Conservation (phyloP, 768 basidiomycete species). For the Zangia roseola region DNA sequence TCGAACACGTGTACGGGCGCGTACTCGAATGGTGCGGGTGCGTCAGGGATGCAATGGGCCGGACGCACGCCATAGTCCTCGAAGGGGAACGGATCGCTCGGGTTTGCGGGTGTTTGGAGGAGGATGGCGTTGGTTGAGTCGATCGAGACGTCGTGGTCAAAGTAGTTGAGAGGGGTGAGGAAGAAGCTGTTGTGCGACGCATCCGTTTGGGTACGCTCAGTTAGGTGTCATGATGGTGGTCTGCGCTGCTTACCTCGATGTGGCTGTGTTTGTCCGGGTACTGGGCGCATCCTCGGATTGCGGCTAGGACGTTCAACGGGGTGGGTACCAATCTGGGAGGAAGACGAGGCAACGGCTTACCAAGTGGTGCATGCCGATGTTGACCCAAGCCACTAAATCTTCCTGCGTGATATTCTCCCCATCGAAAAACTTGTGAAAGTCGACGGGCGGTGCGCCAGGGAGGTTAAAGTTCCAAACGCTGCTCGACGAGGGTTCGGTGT, state of each 20-base stretch:
- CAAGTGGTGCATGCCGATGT: conserved; percentile 66
- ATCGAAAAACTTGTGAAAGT: conserved; percentile 64
- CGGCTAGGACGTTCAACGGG: conserved; percentile 34
- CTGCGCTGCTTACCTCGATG: conserved; percentile 44
- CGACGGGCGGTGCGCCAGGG: conserved; percentile 52
- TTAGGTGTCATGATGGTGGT: too few relatives aligned
- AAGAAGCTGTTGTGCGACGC: conserved; percentile 42
- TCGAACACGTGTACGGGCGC: conserved; percentile 33
- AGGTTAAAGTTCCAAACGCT: conserved; percentile 64
- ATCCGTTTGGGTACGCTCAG: too few relatives aligned
- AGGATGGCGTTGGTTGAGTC: conserved; percentile 55
- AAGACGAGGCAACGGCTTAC: conserved; percentile 24
- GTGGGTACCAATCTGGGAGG: background rate
- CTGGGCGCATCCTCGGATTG: conserved; percentile 65
- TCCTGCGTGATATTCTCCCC: conserved; percentile 62
- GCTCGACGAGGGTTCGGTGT: conserved; percentile 57
- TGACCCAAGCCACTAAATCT: conserved; percentile 67
- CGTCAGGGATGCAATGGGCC: conserved; percentile 38
- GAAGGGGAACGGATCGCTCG: conserved; percentile 39
- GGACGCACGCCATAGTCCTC: conserved; percentile 55
- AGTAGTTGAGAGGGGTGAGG: conserved; percentile 62
- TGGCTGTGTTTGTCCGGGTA: conserved; percentile 55
- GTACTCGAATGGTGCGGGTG: conserved; percentile 41
- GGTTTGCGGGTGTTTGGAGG: conserved; percentile 37
- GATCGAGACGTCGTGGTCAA: conserved; percentile 61